Base-by-base conservation (phyloP, 805 yeast species). In the Saccharomycopsis vini region DNA sequence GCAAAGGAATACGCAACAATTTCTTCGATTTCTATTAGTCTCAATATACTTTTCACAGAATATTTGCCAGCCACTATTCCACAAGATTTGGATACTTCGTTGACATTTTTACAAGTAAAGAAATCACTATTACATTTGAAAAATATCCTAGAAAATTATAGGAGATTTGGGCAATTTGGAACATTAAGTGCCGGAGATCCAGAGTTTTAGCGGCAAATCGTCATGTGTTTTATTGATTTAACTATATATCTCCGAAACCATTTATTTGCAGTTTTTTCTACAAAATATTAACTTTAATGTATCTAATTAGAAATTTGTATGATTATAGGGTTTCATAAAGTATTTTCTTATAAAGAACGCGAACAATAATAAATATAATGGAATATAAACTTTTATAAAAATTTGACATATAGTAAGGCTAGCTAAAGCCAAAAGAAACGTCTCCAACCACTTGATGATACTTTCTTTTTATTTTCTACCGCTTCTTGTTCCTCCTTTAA, bases 351-450 rank as follows among this genome's bases (percentile, higher is more conserved):
- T 24, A 24, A 6, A 24, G 29, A 24, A 24, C 12, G 6, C 6
- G 29, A 24, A 24, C 12, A 24, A 7, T 7, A 24, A 7, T 6
- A 24, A 7, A 7, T 24, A 24, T 10, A 30, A 30, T 13, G 5
- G 34, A 10, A 15, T 10, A 10, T 13, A 7, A 9, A 10, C n/a
- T n/a, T 7, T 15, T 30, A 5, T 10, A 5, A 9, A 5, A 15
- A n/a, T 30, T 13, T 30, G 6, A 30, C 16, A 10, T 10, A 10
- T 13, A 5, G 5, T 10, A 30, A 36, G 5, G 39, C 29, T 28
- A 18, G 12, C 22, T 22, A 43, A 23, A 31, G 18, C 47, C 47
- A 44, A 9, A 44, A 44, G n/a, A 44, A 29, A 20, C 44, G 33
- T 32, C 39, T 44, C 47, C 47, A 44, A 7, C 38, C 13, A 16